phyloP scores from a whole-genome alignment of 2,329 filamentous ascomycete species.

The Pyricularia grisea region DNA sequence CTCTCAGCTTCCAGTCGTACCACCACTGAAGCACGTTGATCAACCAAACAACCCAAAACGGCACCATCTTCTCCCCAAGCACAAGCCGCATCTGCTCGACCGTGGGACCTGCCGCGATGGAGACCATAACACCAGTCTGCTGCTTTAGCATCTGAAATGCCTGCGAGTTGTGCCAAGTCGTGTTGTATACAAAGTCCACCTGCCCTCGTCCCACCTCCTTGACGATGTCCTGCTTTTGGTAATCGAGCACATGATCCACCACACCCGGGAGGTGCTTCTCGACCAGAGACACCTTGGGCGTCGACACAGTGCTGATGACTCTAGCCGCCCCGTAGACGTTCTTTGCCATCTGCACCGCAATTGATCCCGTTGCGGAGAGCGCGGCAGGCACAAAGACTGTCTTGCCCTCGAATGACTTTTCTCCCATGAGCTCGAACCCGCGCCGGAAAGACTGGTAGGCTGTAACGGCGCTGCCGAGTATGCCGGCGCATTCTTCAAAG shows the following conservation, averaged over 20 bases:
- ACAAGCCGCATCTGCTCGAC: slow-evolving; percentile 18
- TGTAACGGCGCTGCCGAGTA: slow-evolving; percentile 27
- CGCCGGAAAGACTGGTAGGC: slow-evolving; percentile 31
- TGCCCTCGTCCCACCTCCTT: slow-evolving; percentile 27
- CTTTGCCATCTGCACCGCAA: slow-evolving; percentile 39
- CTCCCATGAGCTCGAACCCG: slow-evolving; percentile 25
- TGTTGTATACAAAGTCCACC: slow-evolving; percentile 42
- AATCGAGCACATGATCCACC: slow-evolving; percentile 42
- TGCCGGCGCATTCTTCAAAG: slow-evolving; percentile 19
- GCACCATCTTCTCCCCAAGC: slow-evolving; percentile 20
- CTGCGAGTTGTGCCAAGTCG: slow-evolving; percentile 26
- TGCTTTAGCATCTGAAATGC: slow-evolving; percentile 29
- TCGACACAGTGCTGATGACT: slow-evolving; percentile 43
- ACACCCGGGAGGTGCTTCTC: slow-evolving; percentile 29
- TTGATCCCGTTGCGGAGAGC: slow-evolving; percentile 35
- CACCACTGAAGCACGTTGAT: slow-evolving; percentile 21
- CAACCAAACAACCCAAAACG: slow-evolving; percentile 23
- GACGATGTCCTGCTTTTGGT: slow-evolving; percentile 29
- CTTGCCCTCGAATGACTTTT: slow-evolving; percentile 31
- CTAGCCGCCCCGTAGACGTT: slow-evolving; percentile 35
- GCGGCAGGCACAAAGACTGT: slow-evolving; percentile 42
- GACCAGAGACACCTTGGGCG: slow-evolving; percentile 36
- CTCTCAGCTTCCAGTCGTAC: slow-evolving; percentile 30
- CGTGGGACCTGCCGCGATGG: slow-evolving; percentile 27
- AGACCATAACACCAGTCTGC: slow-evolving; percentile 27